Evolutionary conservation across 192 early-diverging fungal species (phyloP).

Genomic region (Endogone sp.): DNA sequence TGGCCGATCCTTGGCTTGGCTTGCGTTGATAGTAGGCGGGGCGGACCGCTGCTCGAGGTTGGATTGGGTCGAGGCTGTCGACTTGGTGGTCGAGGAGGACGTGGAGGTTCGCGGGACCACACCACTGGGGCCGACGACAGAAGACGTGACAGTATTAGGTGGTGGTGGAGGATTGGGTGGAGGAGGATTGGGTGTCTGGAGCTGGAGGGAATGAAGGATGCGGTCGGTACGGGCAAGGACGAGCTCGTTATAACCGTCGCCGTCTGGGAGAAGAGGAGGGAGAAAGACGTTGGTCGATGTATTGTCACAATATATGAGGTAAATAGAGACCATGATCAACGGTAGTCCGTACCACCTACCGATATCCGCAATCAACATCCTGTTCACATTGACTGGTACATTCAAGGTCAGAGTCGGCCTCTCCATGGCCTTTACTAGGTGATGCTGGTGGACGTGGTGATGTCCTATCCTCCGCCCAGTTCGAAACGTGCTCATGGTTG

Average conservation of each 20-base stretch:
- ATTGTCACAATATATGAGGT: too few relatives aligned
- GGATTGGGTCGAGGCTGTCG: background rate
- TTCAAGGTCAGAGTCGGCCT: slow-evolving; percentile 35
- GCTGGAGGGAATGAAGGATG: slow-evolving; percentile 44
- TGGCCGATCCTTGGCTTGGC: slow-evolving; percentile 7
- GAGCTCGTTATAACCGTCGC: slow-evolving; percentile 50
- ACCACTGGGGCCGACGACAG: background rate
- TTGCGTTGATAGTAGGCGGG: background rate
- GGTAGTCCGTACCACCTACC: slow-evolving; percentile 36
- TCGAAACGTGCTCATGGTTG: slow-evolving; percentile 19
- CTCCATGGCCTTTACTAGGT: slow-evolving; percentile 1
- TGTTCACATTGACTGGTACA: slow-evolving; percentile 56
- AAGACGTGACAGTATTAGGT: background rate
- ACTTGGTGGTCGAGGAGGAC: background rate
- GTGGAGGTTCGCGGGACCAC: background rate
- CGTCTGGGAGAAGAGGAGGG: slow-evolving; percentile 18
- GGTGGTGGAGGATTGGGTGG: slow-evolving; percentile 16
- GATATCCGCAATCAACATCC: slow-evolving; percentile 52
- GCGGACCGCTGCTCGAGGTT: background rate
- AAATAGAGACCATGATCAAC: too few relatives aligned
- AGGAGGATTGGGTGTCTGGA: slow-evolving; percentile 14
- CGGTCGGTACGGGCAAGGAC: slow-evolving; percentile 53
- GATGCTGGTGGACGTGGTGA: slow-evolving; percentile 4
- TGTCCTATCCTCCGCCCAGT: slow-evolving; percentile 14
- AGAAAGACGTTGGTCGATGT: too few relatives aligned